Evolutionary conservation across 768 basidiomycete genomes (phyloP).

Genomic region (Pisolithus microcarpus): DNA sequence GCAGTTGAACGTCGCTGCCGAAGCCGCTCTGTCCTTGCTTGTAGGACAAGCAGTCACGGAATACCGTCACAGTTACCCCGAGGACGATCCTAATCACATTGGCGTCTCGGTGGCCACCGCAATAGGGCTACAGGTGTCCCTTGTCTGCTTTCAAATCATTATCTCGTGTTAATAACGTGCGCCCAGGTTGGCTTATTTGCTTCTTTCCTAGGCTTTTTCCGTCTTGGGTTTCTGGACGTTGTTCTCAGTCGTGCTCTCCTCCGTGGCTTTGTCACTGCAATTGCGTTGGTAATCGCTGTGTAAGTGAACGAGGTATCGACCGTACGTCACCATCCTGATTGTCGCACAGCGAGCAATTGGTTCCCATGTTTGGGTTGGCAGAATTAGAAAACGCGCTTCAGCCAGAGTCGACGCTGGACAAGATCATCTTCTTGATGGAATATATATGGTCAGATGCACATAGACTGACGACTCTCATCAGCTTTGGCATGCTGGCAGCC

Average conservation of each 20-base stretch:
- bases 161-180: neutral
- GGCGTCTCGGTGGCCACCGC: constrained; percentile 69
- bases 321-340: neutral
- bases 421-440: constrained; percentile 66
- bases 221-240: constrained; percentile 90
- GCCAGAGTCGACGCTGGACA: constrained; percentile 67
- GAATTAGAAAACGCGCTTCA: constrained; percentile 46
- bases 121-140: constrained; percentile 71
- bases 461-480: constrained; percentile 61
- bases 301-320: constrained; percentile 29
- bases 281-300: constrained; percentile 83
- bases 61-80: constrained; percentile 42
- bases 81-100: constrained; percentile 38
- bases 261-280: constrained; percentile 80
- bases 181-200: constrained; percentile 75
- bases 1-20: constrained; percentile 79
- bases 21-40: constrained; percentile 81
- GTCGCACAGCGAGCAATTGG: constrained; percentile 61
- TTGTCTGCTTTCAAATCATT: neutral
- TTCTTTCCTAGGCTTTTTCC: constrained; percentile 78
- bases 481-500: constrained; percentile 58
- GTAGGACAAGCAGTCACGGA: constrained; percentile 83
- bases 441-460: constrained; percentile 53
- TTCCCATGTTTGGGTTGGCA: constrained; percentile 83
- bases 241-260: constrained; percentile 84